Base-by-base conservation (phyloP, 495 filamentous ascomycete genomes). In the Chaetomium cochliodes region DNA sequence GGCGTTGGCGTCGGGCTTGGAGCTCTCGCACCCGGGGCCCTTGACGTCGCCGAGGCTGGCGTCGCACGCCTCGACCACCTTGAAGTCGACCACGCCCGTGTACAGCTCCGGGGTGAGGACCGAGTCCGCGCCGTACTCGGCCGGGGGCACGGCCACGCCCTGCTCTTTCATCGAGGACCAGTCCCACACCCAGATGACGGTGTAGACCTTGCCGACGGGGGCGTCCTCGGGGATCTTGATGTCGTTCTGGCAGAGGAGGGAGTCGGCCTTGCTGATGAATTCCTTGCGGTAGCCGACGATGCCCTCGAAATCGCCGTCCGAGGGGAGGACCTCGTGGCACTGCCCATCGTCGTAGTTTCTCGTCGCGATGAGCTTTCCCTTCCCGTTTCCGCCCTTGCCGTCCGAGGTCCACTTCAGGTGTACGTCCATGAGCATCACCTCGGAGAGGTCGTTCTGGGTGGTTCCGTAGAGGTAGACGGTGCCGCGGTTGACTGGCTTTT, bases 101-200 rank as follows among this genome's bases (percentile, higher is more conserved):
- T 96, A 97, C 63, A 87, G 83, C 74, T 97, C 87, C 6, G 62
- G 62, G 0, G n/a, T 39, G 1, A 87, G 23, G 83, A 82, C 30
- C 22, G 62, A 46, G 18, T 12, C 69, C 41, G 68, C 64, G 54
- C 73, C 13, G 66, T 56, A 71, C 26, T 52, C 67, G 15, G 65
- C 64, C 25, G 74, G 73, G 22, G 73, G 54, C 18, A 75, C 69
- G 20, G 72, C 68, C 16, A 69, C 63, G 11, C 74, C 74, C 5
- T 33, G 28, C 1, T 51, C 67, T 25, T 71, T 72, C 16, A 83
- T 74, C 15, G 74, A 74, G 0, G 89, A 87, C 91, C 91, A 97
- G 67, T 96, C 87, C 92, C 92, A 96, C 5, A 96, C 86, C 92
- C 92, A 97, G 77, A 96, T 93, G 47, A 94, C 73, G 0, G 91